Conservation (phyloP, 495 filamentous ascomycete genomes). For the Aspergillus kassunensis region DNA sequence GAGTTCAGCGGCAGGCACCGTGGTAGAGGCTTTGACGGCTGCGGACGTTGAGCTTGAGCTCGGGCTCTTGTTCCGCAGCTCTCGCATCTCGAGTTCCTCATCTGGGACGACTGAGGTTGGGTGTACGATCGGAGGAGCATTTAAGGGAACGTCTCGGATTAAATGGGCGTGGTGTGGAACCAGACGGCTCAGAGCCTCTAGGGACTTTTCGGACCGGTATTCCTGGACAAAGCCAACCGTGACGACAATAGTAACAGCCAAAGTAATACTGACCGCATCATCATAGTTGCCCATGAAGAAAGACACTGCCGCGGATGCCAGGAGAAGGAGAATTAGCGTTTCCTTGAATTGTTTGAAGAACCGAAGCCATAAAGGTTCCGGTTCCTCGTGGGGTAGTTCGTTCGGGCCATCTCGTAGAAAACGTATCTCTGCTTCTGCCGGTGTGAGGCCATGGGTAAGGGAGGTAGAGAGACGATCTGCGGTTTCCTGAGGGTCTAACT, state of each 20-base stretch:
- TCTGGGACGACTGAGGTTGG: slow-evolving; percentile 28
- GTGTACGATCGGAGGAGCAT: slow-evolving; percentile 22
- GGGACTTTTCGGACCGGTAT: slow-evolving; percentile 94
- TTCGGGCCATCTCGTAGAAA: slow-evolving; percentile 82
- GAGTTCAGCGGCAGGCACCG: slow-evolving; percentile 78
- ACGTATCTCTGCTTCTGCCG: slow-evolving; percentile 73
- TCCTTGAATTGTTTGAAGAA: slow-evolving; percentile 97
- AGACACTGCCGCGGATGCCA: slow-evolving; percentile 84
- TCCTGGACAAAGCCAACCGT: slow-evolving; percentile 96
- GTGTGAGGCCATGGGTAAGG: slow-evolving; percentile 71
- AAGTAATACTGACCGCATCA: slow-evolving; percentile 90
- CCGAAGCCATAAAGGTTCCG: slow-evolving; percentile 89
- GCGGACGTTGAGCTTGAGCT: slow-evolving; percentile 36
- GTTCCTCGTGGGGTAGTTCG: slow-evolving; percentile 88
- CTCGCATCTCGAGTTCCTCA: slow-evolving; percentile 41
- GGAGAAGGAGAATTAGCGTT: slow-evolving; percentile 80
- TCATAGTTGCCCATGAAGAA: slow-evolving; percentile 93
- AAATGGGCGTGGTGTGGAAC: slow-evolving; percentile 93
- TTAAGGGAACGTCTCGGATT: slow-evolving; percentile 55
- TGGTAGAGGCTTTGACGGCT: slow-evolving; percentile 69
- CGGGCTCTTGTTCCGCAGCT: slow-evolving; percentile 34
- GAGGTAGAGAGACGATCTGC: slow-evolving; percentile 80
- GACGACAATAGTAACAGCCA: slow-evolving; percentile 95
- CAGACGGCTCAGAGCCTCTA: slow-evolving; percentile 89
- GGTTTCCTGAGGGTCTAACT: slow-evolving; percentile 69